These are phyloP conservation scores for Asterochloris erici DNA, from an alignment of 139 green algal species.

Conservation along the genomic window DNA sequence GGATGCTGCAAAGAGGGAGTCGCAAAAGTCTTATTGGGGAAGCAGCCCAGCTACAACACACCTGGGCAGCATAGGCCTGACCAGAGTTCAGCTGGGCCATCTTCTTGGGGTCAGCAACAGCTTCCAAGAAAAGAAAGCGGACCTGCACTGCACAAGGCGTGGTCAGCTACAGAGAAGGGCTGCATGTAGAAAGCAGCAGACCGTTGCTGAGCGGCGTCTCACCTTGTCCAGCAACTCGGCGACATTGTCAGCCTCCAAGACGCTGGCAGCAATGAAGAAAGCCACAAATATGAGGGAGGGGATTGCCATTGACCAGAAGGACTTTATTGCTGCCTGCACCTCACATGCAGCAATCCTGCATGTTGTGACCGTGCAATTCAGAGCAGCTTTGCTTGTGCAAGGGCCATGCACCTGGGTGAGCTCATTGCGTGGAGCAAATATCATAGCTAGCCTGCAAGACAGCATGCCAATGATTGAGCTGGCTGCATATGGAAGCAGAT, in stretches of 20 bases:
- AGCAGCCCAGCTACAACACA: not conserved
- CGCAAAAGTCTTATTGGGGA: too few species aligned
- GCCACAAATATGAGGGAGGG: not conserved
- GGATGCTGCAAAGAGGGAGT: too few species aligned
- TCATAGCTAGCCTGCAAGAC: too few species aligned
- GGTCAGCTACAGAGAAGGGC: too few species aligned
- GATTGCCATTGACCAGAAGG: conserved; percentile 7
- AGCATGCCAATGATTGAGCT: too few species aligned
- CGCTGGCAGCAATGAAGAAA: conserved; percentile 5
- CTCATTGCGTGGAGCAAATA: too few species aligned
- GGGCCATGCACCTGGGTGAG: too few species aligned
- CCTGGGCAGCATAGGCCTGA: conserved; percentile 8
- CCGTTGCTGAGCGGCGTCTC: not conserved
- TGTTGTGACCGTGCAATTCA: not conserved
- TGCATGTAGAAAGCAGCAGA: too few species aligned
- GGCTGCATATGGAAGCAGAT: too few species aligned
- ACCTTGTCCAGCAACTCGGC: conserved; percentile 7
- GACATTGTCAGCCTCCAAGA: not conserved
- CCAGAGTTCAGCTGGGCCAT: not conserved
- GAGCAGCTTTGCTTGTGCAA: too few species aligned
- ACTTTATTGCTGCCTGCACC: not conserved
- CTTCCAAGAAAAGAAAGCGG: conserved; percentile 11
- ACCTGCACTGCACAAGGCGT: too few species aligned
- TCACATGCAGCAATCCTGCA: too few species aligned
- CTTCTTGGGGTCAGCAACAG: conserved; percentile 7